Conservation (phyloP, 75 land plant species). For the Cupressus sempervirens region DNA sequence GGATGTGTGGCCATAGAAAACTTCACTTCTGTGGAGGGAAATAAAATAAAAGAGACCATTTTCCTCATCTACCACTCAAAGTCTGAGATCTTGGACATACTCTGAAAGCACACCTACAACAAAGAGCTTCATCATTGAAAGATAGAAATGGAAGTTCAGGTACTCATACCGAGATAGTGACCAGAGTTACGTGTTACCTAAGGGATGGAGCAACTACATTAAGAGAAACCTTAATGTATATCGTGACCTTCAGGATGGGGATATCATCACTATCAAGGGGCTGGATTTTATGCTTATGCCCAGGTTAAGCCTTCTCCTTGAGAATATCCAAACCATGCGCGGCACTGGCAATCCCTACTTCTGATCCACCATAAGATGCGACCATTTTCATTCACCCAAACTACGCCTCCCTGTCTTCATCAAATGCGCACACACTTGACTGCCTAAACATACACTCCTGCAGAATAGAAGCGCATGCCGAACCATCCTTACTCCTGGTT, state of each 20-base stretch:
- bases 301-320: too few species aligned
- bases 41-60: slow-evolving; percentile 15
- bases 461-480: too few species aligned
- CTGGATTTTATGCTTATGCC: too few species aligned
- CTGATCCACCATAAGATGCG: too few species aligned
- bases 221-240: slow-evolving; percentile 67
- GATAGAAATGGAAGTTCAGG: slow-evolving; percentile 31
- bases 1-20: slow-evolving; percentile 62
- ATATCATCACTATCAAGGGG: too few species aligned
- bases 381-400: too few species aligned
- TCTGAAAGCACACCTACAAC: slow-evolving; percentile 59
- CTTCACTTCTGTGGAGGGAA: slow-evolving; percentile 29
- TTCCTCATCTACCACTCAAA: slow-evolving; percentile 39
- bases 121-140: slow-evolving; percentile 54
- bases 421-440: too few species aligned
- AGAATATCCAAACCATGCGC: too few species aligned
- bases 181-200: slow-evolving; percentile 74
- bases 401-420: too few species aligned
- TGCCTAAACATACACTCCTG: too few species aligned
- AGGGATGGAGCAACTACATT: slow-evolving; percentile 76
- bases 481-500: too few species aligned
- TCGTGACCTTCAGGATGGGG: slow-evolving; percentile 52
- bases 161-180: slow-evolving; percentile 82
- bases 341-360: too few species aligned
- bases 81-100: slow-evolving; percentile 67